Conservation (phyloP, 2,329 filamentous ascomycete species). For the Podosphaera leucotricha region DNA sequence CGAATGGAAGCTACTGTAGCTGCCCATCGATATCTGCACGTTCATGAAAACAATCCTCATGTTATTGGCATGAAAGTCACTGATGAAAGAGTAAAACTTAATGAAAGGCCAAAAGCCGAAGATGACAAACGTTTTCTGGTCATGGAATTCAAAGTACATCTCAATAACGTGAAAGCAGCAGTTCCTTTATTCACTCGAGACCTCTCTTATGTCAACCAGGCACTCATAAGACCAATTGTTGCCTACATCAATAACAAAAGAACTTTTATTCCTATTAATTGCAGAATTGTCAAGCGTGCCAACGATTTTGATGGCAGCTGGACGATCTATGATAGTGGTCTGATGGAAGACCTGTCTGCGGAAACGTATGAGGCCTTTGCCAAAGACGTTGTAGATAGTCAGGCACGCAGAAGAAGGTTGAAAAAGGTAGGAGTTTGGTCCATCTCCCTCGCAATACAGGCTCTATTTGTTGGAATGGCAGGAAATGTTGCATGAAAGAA, state of each 20-base stretch:
- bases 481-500: conserved; percentile 39
- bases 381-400: conserved; percentile 69
- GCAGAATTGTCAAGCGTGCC: conserved; percentile 73
- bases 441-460: conserved; percentile 73
- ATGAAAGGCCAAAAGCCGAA: conserved; percentile 12
- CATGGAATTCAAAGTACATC: conserved; percentile 82
- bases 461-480: conserved; percentile 83
- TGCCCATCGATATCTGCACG: conserved; percentile 41
- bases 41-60: conserved; percentile 27
- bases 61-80: conserved; percentile 12
- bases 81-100: conserved; percentile 8
- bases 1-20: conserved; percentile 82
- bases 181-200: conserved; percentile 84
- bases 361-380: conserved; percentile 94
- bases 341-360: conserved; percentile 81
- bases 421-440: conserved; percentile 97
- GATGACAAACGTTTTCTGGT: conserved; percentile 61
- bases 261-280: conserved; percentile 88
- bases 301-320: conserved; percentile 87
- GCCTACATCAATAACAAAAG: conserved; percentile 92
- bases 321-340: conserved; percentile 78
- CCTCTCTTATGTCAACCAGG: conserved; percentile 88
- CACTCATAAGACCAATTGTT: conserved; percentile 82
- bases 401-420: conserved; percentile 63
- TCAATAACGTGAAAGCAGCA: conserved; percentile 82